Evolutionary conservation across 2,329 filamentous ascomycete genomes (phyloP), one percentile per base, ranked within the genome.

Genomic region (Coleophoma eucalyptorum): DNA sequence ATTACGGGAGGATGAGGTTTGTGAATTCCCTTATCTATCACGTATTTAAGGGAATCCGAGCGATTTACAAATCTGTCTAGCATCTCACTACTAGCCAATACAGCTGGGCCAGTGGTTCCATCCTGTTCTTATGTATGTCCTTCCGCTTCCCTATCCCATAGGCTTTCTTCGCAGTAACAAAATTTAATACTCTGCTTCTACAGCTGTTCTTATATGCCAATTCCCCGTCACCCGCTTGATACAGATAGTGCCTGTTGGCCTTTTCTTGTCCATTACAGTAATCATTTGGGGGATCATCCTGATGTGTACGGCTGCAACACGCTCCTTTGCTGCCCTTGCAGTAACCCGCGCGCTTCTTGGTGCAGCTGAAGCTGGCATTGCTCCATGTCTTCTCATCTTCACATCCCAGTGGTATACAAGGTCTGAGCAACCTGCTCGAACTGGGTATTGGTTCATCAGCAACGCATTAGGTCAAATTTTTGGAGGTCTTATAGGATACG

Each of bases 41-140:
- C 26, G 10, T n/a, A n/a, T n/a, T n/a, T n/a, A 26, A 26, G 4
- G 5, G 2, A 5, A 7, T 26, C 26, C 26, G 8, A 15, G 12
- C 1, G 21, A n/a, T 45, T 34, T 18, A 19, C 33, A 26, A 45
- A 15, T 4, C 18, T 11, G 73, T 75, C 51, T 71, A 73, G 1
- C 57, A 72, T 20, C 67, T 77, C 6, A 65, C 69, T 37, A 72
- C 68, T 12, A 61, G 67, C 26, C 67, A 78, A 50, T 67, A 73
- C 61, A 81, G 78, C 2, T 83, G 79, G 80, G 43, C 43, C 4
- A 32, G 21, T 33, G 31, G 31, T 3, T 45, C 43, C 71, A n/a
- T 71, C 69, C 55, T 33, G 72, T 83, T 0, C 76, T 78, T 0
- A 81, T 77, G 3, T 75, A 83, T 43, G 67, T 84, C 8, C 84